phyloP scores from a whole-genome alignment of 345 rosid genomes.

The Isatis tinctoria region DNA sequence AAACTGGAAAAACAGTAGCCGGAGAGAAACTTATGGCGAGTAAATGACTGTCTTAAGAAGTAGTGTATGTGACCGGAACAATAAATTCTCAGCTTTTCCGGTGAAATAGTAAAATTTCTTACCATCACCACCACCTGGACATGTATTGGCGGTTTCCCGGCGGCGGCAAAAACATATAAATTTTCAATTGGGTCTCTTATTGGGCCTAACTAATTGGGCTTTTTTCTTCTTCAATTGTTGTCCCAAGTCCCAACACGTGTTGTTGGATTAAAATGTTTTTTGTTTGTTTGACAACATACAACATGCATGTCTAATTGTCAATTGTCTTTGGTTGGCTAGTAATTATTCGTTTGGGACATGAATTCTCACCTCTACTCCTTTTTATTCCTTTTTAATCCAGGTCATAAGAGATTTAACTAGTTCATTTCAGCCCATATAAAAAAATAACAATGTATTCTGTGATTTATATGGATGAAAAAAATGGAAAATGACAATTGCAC shows the following conservation, averaged over 20 bases:
- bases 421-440: not conserved
- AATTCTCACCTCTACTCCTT: no score
- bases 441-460: no score
- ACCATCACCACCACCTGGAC: conserved; percentile 17
- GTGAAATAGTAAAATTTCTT: not conserved
- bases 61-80: not conserved
- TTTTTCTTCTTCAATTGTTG: not conserved
- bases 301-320: not conserved
- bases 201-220: not conserved
- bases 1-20: not conserved
- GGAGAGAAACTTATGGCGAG: not conserved
- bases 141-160: not conserved
- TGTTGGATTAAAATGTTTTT: not conserved
- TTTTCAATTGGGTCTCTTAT: not conserved
- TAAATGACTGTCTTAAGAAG: no score
- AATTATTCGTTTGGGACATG: not conserved
- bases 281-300: not conserved
- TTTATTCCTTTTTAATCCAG: no score
- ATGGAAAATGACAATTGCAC: not conserved
- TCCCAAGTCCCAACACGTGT: not conserved
- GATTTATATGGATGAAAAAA: no score
- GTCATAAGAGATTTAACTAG: not conserved
- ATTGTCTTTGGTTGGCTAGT: not conserved
- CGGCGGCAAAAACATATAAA: not conserved
- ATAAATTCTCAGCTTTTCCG: not conserved